phyloP scores from a whole-genome alignment of 108 stramenopile species.

The Aureococcus anophagefferens region DNA sequence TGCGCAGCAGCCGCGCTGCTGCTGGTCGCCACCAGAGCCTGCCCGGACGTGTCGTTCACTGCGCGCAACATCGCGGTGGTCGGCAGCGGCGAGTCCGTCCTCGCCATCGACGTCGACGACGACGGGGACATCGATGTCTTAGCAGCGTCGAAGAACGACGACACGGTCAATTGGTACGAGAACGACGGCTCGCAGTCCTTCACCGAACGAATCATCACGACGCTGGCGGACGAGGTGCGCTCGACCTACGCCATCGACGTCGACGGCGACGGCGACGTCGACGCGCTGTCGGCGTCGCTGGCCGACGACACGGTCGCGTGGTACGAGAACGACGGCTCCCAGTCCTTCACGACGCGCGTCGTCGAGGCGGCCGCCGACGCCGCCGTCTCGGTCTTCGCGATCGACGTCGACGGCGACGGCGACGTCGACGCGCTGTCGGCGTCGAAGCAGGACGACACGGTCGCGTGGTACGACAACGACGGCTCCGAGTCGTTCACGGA shows the following conservation, averaged over 20 bases:
- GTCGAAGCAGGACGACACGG: background rate
- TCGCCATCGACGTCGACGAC: too few species aligned
- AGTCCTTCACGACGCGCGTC: slow-evolving; percentile 8
- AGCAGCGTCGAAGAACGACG: too few species aligned
- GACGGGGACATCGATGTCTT: too few species aligned
- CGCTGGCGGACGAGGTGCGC: slow-evolving; percentile 11
- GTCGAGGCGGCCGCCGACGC: slow-evolving; percentile 8
- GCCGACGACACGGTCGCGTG: slow-evolving; percentile 22
- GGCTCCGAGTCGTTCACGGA: too few species aligned
- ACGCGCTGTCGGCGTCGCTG: slow-evolving; percentile 13
- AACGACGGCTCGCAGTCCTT: slow-evolving; percentile 21
- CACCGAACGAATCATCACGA: slow-evolving; percentile 19
- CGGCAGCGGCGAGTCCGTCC: too few species aligned
- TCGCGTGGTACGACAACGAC: background rate
- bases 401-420: slow-evolving; percentile 25
- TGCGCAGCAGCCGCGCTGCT: too few species aligned
- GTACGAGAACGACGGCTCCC: slow-evolving; percentile 28
- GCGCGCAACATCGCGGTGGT: too few species aligned
- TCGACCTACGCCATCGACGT: slow-evolving; percentile 11
- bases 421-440: background rate
- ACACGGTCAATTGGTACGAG: slow-evolving; percentile 17
- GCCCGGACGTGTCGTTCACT: too few species aligned
- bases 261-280: slow-evolving; percentile 28
- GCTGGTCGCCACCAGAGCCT: too few species aligned
- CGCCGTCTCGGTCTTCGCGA: slow-evolving; percentile 21